Evolutionary conservation across 2,329 filamentous ascomycete species (phyloP), one percentile per base, ranked within the genome.

Genomic region (Fusarium annulatum): DNA sequence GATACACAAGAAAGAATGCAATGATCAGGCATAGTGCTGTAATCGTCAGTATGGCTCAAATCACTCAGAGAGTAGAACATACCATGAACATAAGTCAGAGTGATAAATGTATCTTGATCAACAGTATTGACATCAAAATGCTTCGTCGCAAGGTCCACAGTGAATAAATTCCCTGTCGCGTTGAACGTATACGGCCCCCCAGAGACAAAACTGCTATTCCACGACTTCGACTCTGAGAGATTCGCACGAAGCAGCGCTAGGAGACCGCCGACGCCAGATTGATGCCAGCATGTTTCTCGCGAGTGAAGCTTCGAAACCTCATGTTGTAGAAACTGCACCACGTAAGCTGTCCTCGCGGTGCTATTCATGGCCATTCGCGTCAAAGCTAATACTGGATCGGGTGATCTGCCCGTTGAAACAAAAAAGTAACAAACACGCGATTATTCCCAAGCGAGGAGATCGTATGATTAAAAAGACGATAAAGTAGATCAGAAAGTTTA

Each of bases 1-100:
- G 63, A 8, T 67, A 67, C 2, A 61, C 53, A 4, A 67, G 9
- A 0, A 67, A 67, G n/a, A 67, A 67, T 1, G 64, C 64, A 23
- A 67, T 12, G 2, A 67, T 67, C 23, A 67, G 9, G 26, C 53
- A 41, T 9, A 67, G 0, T 0, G 34, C 64, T 67, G 6, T 0
- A 5, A 5, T 10, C 6, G 9, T 64, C 10, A 59, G 18, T 19
- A 19, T 26, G 3, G 18, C 3, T 28, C 18, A 14, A 6, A 3
- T 9, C 12, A 23, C 2, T 6, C 1, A 1, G 1, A 1, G 18
- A 23, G 18, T 28, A 28, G 19, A 26, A 42, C 45, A 3, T 41
- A 67, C 64, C 53, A 26, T 67, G 63, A 21, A 67, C 2, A 52
- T 67, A 67, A 3, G 63, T 52, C 7, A 61, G 33, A 0, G 64